phyloP scores from a whole-genome alignment of 352 stramenopile species.

The Poterioochromonas sp. region DNA sequence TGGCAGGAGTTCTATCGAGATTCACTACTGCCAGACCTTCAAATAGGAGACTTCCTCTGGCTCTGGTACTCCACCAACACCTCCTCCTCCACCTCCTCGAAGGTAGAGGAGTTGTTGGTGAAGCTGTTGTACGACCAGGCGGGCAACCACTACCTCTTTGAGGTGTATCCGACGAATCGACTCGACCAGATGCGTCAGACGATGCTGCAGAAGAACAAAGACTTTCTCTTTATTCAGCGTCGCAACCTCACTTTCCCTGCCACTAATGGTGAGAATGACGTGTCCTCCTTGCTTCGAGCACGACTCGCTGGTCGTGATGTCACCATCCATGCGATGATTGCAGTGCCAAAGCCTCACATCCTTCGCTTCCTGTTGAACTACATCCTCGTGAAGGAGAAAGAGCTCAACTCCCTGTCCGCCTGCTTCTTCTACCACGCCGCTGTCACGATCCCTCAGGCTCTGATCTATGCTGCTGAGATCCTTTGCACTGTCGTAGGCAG shows the following conservation, averaged over 20 bases:
- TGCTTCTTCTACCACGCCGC: constrained; percentile 27
- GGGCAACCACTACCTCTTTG: not conserved
- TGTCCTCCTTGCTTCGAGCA: not conserved
- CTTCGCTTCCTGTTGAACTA: not conserved
- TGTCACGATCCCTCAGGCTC: not conserved
- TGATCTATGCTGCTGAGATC: constrained; percentile 21
- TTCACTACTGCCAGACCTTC: not conserved
- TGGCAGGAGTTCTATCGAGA: not conserved
- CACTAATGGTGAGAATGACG: not conserved
- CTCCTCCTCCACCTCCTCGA: too few relatives aligned
- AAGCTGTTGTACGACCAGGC: not conserved
- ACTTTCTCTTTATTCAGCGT: not conserved
- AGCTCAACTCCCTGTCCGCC: not conserved
- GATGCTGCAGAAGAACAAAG: not conserved
- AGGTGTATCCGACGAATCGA: not conserved
- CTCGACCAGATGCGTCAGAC: not conserved
- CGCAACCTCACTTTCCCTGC: not conserved
- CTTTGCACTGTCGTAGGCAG: not conserved
- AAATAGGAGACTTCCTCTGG: not conserved
- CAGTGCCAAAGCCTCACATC: not conserved
- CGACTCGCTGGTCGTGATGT: not conserved
- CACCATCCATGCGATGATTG: not conserved
- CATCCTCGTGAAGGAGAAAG: not conserved
- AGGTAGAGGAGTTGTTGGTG: not conserved
- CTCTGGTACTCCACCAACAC: not conserved